These are phyloP conservation scores for Penicillium sp. DNA, from an alignment of 2,329 filamentous ascomycete genomes.

Conservation along the genomic window DNA sequence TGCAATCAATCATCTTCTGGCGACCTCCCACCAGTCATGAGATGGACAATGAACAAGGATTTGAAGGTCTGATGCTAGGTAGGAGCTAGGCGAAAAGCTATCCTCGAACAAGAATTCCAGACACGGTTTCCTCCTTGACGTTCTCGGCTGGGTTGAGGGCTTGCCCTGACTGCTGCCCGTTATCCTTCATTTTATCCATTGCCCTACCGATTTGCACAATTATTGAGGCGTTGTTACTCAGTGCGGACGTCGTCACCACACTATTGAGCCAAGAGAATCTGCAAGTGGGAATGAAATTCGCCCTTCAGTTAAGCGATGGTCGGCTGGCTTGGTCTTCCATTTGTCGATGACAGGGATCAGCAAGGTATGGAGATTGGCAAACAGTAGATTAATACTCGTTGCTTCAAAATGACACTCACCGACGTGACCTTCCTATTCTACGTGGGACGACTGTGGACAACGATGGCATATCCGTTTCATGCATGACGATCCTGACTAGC, in stretches of 20 bases:
- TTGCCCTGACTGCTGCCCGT: slow-evolving; percentile 15
- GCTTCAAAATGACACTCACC: not conserved
- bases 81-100: slow-evolving; percentile 14
- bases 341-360: not conserved
- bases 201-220: slow-evolving; percentile 13
- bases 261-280: not conserved
- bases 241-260: slow-evolving; percentile 19
- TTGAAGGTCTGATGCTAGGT: slow-evolving; percentile 11
- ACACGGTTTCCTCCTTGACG: not conserved
- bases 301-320: not conserved
- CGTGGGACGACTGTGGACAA: slow-evolving; percentile 9
- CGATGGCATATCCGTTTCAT: slow-evolving; percentile 24
- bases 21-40: not conserved
- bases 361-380: not conserved
- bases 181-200: slow-evolving; percentile 4
- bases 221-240: slow-evolving; percentile 18
- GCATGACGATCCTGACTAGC: slow-evolving; percentile 45
- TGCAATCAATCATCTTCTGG: not conserved
- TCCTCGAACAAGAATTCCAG: not conserved
- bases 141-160: slow-evolving; percentile 11
- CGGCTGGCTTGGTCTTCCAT: slow-evolving; percentile 8
- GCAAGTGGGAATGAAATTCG: not conserved
- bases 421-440: not conserved
- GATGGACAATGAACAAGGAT: slow-evolving; percentile 7
- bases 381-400: not conserved